Percentiles rank a stretch among this genome's conserved stretches.
phyloP scores from a whole-genome alignment of 1,284 basidiomycete genomes.

The Leccinum pachyderme region DNA sequence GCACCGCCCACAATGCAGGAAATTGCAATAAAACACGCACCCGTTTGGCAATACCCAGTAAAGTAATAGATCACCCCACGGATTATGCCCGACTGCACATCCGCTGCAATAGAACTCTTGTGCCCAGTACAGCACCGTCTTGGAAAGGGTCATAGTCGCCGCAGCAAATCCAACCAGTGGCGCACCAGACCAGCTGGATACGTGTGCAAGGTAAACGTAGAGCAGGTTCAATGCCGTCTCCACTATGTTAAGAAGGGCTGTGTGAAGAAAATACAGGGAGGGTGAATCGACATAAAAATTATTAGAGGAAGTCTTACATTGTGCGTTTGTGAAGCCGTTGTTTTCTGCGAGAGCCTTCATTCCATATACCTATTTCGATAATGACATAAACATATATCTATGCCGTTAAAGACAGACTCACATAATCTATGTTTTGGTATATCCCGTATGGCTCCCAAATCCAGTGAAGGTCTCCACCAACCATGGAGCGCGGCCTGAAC shows the following conservation, averaged over 20 bases:
- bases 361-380: conserved; percentile 65
- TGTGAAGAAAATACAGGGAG: neutral
- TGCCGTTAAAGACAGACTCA: conserved; percentile 26
- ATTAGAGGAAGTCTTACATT: conserved; percentile 50
- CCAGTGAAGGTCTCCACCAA: conserved; percentile 85
- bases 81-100: conserved; percentile 79
- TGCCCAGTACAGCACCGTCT: conserved; percentile 81
- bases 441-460: conserved; percentile 82
- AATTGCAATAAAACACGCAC: conserved; percentile 41
- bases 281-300: neutral
- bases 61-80: conserved; percentile 47
- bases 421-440: conserved; percentile 73
- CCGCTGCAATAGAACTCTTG: conserved; percentile 74
- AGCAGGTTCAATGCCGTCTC: conserved; percentile 75
- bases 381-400: conserved; percentile 4
- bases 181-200: conserved; percentile 56
- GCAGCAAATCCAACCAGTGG: conserved; percentile 75
- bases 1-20: neutral
- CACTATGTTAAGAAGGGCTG: conserved; percentile 77
- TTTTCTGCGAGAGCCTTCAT: conserved; percentile 56
- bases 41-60: conserved; percentile 80
- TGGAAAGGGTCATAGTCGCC: conserved; percentile 76
- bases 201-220: conserved; percentile 76
- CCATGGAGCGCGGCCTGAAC: conserved; percentile 57
- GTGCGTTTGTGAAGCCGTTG: conserved; percentile 85